Conservation (phyloP, 2,329 filamentous ascomycete species). For the Seiridium unicorne region DNA sequence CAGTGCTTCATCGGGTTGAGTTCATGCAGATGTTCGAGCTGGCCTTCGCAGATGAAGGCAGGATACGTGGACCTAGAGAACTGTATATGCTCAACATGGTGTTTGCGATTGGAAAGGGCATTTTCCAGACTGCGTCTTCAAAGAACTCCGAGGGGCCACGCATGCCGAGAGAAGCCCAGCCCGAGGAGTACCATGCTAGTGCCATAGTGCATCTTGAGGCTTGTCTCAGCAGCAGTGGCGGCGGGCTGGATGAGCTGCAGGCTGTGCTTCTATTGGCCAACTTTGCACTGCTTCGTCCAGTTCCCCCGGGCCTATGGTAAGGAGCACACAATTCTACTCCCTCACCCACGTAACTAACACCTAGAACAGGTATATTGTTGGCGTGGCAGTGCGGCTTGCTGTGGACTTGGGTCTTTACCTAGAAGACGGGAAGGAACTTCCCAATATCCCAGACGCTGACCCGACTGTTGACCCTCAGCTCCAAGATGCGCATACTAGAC, state of each 20-base stretch:
- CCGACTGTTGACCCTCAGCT: conserved; percentile 9
- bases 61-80: conserved; percentile 71
- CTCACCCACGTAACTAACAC: neutral
- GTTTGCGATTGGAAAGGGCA: conserved; percentile 91
- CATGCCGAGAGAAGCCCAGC: conserved; percentile 58
- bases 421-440: conserved; percentile 72
- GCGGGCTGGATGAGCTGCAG: conserved; percentile 88
- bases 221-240: conserved; percentile 80
- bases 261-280: conserved; percentile 88
- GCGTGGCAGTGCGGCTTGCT: conserved; percentile 84
- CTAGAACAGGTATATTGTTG: conserved; percentile 74
- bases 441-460: neutral
- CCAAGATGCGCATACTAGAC: conserved; percentile 37
- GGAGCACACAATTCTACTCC: conserved; percentile 14
- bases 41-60: conserved; percentile 69
- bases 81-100: conserved; percentile 97
- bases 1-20: conserved; percentile 83
- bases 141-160: conserved; percentile 28
- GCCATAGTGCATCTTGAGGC: conserved; percentile 89
- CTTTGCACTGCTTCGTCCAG: conserved; percentile 86
- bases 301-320: conserved; percentile 86
- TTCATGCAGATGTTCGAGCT: conserved; percentile 87
- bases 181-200: conserved; percentile 94
- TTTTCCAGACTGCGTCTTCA: conserved; percentile 69
- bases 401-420: conserved; percentile 91